Evolutionary conservation across 441 rosid species (phyloP).

Genomic region (Populus hybrid): DNA sequence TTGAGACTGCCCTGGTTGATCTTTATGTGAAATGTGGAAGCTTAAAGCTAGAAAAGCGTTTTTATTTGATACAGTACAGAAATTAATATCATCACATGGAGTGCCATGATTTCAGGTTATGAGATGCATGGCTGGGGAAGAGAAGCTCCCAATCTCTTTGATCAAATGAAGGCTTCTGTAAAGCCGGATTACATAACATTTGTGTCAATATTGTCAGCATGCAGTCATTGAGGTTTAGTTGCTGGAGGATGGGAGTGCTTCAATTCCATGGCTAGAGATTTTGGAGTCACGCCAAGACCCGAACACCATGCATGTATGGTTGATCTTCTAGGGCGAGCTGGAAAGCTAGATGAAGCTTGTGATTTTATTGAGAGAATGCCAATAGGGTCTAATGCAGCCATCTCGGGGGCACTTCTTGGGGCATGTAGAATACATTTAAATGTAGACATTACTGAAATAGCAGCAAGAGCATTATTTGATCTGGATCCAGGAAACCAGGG

Average conservation of each 20-base stretch:
- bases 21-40: slow-evolving; percentile 76
- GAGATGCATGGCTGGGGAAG: slow-evolving; percentile 75
- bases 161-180: slow-evolving; percentile 47
- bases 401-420: slow-evolving; percentile 80
- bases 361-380: slow-evolving; percentile 48
- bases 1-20: slow-evolving; percentile 57
- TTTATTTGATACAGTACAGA: slow-evolving; percentile 42
- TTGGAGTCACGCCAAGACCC: slow-evolving; percentile 46
- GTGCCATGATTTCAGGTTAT: slow-evolving; percentile 69
- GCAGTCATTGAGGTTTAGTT: slow-evolving; percentile 74
- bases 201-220: slow-evolving; percentile 69
- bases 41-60: slow-evolving; percentile 44
- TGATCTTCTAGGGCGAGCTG: slow-evolving; percentile 81
- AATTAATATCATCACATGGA: slow-evolving; percentile 69
- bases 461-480: slow-evolving; percentile 34
- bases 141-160: slow-evolving; percentile 44
- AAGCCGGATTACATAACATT: slow-evolving; percentile 64
- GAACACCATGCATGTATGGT: slow-evolving; percentile 74
- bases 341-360: slow-evolving; percentile 54
- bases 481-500: slow-evolving; percentile 53
- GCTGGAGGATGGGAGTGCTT: slow-evolving; percentile 57
- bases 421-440: slow-evolving; percentile 72
- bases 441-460: slow-evolving; percentile 57
- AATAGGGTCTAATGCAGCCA: slow-evolving; percentile 54
- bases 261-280: slow-evolving; percentile 41